A percentile compares a stretch with the other conserved stretches of the same genome.
Evolutionary conservation across 1,284 basidiomycete genomes (phyloP).

Genomic region (Ceratobasidium sp.): DNA sequence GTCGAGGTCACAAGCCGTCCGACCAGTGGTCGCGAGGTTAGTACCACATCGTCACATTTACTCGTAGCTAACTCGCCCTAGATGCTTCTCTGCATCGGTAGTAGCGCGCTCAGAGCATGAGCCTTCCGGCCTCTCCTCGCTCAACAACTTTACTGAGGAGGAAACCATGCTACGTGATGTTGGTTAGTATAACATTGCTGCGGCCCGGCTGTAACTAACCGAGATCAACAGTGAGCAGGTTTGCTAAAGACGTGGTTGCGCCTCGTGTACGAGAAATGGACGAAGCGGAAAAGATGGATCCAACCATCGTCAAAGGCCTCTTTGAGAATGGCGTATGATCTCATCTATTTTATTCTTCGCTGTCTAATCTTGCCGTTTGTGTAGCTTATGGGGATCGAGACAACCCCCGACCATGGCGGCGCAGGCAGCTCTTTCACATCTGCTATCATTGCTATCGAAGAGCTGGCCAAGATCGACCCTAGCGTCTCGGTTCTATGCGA

Average conservation of each 20-base stretch:
- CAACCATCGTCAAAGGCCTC: slow-evolving; percentile 86
- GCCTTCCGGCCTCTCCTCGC: slow-evolving; percentile 63
- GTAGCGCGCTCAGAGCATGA: slow-evolving; percentile 22
- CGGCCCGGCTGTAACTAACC: background rate
- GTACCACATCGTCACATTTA: background rate
- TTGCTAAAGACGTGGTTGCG: slow-evolving; percentile 88
- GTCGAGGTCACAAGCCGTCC: background rate
- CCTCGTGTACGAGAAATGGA: slow-evolving; percentile 98
- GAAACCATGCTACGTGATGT: slow-evolving; percentile 91
- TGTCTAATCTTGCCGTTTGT: background rate
- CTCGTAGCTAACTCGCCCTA: background rate
- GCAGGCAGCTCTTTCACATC: slow-evolving; percentile 93
- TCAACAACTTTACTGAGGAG: slow-evolving; percentile 90
- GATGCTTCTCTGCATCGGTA: slow-evolving; percentile 32
- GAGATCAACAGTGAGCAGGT: slow-evolving; percentile 77
- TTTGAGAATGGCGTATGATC: slow-evolving; percentile 92
- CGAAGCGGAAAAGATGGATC: slow-evolving; percentile 96
- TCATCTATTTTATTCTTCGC: background rate
- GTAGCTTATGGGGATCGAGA: slow-evolving; percentile 98
- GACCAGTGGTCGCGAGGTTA: slow-evolving; percentile 8
- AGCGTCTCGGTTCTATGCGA: slow-evolving; percentile 97
- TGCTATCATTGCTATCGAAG: slow-evolving; percentile 97
- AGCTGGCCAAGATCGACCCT: slow-evolving; percentile 95
- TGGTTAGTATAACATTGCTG: slow-evolving; percentile 63
- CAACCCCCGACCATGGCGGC: slow-evolving; percentile 84